Conservation (phyloP, 805 yeast genomes). For the Suhomyces xylopsoci region DNA sequence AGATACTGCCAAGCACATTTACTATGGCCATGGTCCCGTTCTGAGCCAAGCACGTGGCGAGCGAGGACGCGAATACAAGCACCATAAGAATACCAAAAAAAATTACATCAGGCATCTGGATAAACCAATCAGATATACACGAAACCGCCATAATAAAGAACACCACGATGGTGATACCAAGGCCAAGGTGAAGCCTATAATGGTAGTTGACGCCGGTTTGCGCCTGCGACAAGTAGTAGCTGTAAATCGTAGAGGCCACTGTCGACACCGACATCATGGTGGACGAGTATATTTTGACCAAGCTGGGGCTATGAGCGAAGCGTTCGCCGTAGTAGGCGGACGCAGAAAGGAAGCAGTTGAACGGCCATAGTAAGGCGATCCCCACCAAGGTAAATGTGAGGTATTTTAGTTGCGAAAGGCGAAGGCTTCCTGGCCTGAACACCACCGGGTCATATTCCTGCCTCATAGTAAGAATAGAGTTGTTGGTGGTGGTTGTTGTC, state of each 20-base stretch:
- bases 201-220: constrained; percentile 61
- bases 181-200: constrained; percentile 58
- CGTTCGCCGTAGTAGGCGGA: constrained; percentile 72
- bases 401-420: constrained; percentile 42
- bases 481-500: not conserved
- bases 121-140: constrained; percentile 37
- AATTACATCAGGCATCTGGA: constrained; percentile 33
- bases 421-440: constrained; percentile 11
- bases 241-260: constrained; percentile 56
- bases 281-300: constrained; percentile 64
- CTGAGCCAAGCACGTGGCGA: constrained; percentile 81
- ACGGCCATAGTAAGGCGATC: constrained; percentile 87
- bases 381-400: constrained; percentile 67
- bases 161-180: constrained; percentile 51
- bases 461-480: not conserved
- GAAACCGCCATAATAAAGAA: constrained; percentile 58
- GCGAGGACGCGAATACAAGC: constrained; percentile 60
- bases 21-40: constrained; percentile 89
- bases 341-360: constrained; percentile 90
- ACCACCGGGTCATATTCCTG: constrained; percentile 20
- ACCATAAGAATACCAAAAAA: constrained; percentile 57
- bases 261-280: constrained; percentile 89
- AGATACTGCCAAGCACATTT: constrained; percentile 68
- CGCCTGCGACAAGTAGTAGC: constrained; percentile 58
- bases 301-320: constrained; percentile 47